These are phyloP conservation scores for Speleostelium caveatum DNA, from an alignment of 78 protist species.

Conservation along the genomic window DNA sequence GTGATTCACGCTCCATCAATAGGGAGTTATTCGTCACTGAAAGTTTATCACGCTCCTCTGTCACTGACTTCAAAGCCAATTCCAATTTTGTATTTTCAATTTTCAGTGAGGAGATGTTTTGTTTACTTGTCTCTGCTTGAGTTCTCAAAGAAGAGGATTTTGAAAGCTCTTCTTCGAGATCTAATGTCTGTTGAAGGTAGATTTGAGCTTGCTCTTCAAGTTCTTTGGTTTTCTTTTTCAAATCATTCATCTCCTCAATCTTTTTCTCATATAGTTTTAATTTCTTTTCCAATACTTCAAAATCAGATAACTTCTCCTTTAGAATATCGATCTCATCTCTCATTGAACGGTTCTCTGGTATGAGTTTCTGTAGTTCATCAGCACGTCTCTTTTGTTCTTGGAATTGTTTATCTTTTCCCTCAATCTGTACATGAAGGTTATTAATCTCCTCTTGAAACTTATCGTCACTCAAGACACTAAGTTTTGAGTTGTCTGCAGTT, in stretches of 20 bases:
- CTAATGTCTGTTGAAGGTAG: constrained; percentile 55
- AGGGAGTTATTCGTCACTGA: not conserved
- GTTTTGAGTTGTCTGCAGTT: constrained; percentile 6
- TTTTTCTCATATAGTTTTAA: constrained; percentile 66
- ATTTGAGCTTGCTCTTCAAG: constrained; percentile 59
- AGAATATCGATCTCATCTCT: constrained; percentile 78
- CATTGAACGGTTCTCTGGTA: constrained; percentile 39
- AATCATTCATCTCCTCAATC: constrained; percentile 55
- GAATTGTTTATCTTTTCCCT: constrained; percentile 49
- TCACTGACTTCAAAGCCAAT: constrained; percentile 15
- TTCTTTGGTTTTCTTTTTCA: constrained; percentile 42
- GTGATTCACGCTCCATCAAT: constrained; percentile 23
- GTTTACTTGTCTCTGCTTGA: constrained; percentile 52
- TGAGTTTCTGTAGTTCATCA: constrained; percentile 24
- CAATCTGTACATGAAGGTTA: constrained; percentile 52
- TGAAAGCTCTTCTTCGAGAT: constrained; percentile 50
- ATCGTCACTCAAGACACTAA: constrained; percentile 46
- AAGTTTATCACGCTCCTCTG: constrained; percentile 62
- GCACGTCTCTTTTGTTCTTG: constrained; percentile 26
- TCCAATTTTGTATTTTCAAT: constrained; percentile 64
- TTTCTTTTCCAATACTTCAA: constrained; percentile 56
- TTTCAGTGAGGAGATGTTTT: constrained; percentile 32
- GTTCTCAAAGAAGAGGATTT: constrained; percentile 25
- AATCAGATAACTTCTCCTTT: constrained; percentile 43
- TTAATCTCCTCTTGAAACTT: constrained; percentile 37